Evolutionary conservation across 2,329 filamentous ascomycete genomes (phyloP).

Genomic region (Cyphellophora attinorum): DNA sequence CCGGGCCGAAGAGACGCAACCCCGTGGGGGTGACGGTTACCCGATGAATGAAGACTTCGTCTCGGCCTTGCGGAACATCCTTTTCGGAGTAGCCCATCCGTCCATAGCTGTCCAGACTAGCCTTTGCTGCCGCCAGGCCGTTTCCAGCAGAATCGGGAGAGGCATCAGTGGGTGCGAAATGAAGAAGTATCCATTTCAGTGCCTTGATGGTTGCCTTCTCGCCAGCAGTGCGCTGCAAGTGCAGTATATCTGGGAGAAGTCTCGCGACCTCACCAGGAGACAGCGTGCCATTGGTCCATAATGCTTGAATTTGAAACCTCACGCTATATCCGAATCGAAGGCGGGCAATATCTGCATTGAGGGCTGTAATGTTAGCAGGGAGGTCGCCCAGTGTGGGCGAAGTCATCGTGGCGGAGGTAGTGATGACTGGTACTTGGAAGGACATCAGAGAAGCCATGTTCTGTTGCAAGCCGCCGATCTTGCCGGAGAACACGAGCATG

Average conservation of each 20-base stretch:
- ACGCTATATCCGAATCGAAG: constrained; percentile 41
- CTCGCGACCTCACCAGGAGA: constrained; percentile 20
- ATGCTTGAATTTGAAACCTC: constrained; percentile 51
- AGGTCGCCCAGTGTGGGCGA: constrained; percentile 6
- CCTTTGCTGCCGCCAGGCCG: constrained; percentile 8
- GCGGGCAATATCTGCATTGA: constrained; percentile 24
- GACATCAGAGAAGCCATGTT: constrained; percentile 20
- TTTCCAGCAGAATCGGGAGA: constrained; percentile 17
- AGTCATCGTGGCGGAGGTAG: constrained; percentile 9
- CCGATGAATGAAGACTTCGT: constrained; percentile 45
- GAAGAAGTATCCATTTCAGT: constrained; percentile 33
- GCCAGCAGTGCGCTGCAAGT: constrained; percentile 31
- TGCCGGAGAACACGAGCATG: constrained; percentile 24
- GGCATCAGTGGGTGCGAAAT: constrained; percentile 15
- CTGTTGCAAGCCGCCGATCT: constrained; percentile 17
- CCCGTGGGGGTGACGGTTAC: constrained; percentile 52
- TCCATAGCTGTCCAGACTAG: constrained; percentile 1
- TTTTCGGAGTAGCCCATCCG: constrained; percentile 3
- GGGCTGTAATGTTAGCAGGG: constrained; percentile 10
- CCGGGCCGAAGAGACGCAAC: constrained; percentile 37
- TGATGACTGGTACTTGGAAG: constrained; percentile 20
- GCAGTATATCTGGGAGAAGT: constrained; percentile 44
- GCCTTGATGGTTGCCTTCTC: constrained; percentile 27
- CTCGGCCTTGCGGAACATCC: constrained; percentile 12
- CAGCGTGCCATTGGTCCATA: constrained; percentile 5